A percentile compares a stretch with the other conserved stretches of the same genome.
phyloP scores from a whole-genome alignment of 1,284 basidiomycete species.

The Coniferiporia weirii region DNA sequence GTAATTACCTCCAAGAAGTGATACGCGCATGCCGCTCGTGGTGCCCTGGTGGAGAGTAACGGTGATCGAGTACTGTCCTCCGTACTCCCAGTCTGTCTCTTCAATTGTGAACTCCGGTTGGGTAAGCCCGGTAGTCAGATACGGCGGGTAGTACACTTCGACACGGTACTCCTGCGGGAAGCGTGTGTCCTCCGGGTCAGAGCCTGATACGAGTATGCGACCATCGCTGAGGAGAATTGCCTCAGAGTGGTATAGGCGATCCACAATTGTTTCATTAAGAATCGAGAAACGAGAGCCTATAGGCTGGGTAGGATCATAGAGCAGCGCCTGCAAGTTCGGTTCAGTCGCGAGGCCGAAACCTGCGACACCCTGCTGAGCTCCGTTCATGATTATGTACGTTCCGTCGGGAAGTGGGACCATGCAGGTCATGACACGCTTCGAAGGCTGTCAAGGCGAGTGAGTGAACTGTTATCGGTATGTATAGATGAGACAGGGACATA shows the following conservation, averaged over 20 bases:
- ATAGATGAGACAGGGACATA: neutral
- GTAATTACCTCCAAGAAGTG: conserved; percentile 42
- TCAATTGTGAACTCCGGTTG: conserved; percentile 56
- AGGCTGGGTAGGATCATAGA: conserved; percentile 64
- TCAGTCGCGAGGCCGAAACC: conserved; percentile 65
- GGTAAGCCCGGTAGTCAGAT: conserved; percentile 51
- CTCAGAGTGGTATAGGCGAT: conserved; percentile 80
- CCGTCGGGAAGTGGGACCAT: conserved; percentile 70
- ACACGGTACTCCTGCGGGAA: conserved; percentile 69
- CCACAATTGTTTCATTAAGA: conserved; percentile 64
- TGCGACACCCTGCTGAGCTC: conserved; percentile 60
- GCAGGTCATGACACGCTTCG: conserved; percentile 69
- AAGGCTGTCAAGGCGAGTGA: conserved; percentile 45
- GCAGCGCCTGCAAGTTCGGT: conserved; percentile 58
- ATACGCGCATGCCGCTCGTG: conserved; percentile 51
- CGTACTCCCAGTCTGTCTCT: conserved; percentile 56
- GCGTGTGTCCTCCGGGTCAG: conserved; percentile 47
- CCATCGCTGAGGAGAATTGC: conserved; percentile 64
- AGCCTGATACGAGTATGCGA: conserved; percentile 67
- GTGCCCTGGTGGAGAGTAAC: conserved; percentile 54
- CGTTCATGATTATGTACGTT: conserved; percentile 69
- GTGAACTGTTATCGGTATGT: neutral
- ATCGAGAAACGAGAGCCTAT: conserved; percentile 60
- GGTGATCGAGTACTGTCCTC: conserved; percentile 44
- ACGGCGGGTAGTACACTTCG: conserved; percentile 73